Evolutionary conservation across 2,329 filamentous ascomycete genomes (phyloP).

Genomic region (Mycosphaerella sp.): DNA sequence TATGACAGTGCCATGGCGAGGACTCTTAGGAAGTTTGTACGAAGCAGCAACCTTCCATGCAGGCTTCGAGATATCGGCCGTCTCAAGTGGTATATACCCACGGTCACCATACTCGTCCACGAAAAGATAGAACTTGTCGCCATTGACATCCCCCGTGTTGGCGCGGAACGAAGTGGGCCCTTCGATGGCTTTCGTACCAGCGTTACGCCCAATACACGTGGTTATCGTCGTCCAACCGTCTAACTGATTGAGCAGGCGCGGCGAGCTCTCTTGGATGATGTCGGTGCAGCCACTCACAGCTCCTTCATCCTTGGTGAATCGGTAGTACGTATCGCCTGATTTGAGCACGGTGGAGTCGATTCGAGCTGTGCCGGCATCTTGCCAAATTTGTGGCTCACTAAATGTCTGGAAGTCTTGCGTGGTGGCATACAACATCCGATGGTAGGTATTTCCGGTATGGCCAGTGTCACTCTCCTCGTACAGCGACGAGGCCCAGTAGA

Average conservation of each 20-base stretch:
- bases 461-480: slow-evolving; percentile 45
- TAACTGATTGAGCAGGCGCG: slow-evolving; percentile 38
- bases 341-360: slow-evolving; percentile 51
- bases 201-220: slow-evolving; percentile 48
- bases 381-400: slow-evolving; percentile 46
- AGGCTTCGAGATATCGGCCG: slow-evolving; percentile 46
- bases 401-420: slow-evolving; percentile 53
- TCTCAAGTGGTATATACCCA: slow-evolving; percentile 51
- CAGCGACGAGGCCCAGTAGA: slow-evolving; percentile 46
- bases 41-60: slow-evolving; percentile 44
- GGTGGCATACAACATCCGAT: slow-evolving; percentile 53
- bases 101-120: slow-evolving; percentile 50
- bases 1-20: slow-evolving; percentile 51
- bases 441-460: slow-evolving; percentile 48
- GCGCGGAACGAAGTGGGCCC: slow-evolving; percentile 50
- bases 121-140: slow-evolving; percentile 52
- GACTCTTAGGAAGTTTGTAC: slow-evolving; percentile 46
- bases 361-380: slow-evolving; percentile 47
- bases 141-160: slow-evolving; percentile 46
- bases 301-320: slow-evolving; percentile 53
- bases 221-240: slow-evolving; percentile 42
- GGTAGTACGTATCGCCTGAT: slow-evolving; percentile 41
- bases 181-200: slow-evolving; percentile 46
- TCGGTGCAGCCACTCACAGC: slow-evolving; percentile 48
- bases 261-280: slow-evolving; percentile 50